These are phyloP conservation scores for Lepiota venenata DNA, from an alignment of 768 basidiomycete species.

Conservation along the genomic window DNA sequence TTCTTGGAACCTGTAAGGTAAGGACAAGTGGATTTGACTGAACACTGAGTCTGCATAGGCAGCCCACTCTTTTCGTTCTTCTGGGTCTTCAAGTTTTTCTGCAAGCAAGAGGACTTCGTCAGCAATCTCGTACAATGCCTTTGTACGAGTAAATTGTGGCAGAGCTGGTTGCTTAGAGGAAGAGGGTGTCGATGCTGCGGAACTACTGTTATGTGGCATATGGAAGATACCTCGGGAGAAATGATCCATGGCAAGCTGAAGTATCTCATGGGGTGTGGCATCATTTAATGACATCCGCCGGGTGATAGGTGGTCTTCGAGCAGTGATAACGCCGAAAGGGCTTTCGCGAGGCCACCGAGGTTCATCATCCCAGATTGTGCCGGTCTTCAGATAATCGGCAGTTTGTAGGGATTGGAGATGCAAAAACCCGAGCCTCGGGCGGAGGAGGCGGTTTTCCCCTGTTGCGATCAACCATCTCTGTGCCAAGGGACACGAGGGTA, in stretches of 20 bases:
- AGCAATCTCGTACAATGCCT: slow-evolving; percentile 48
- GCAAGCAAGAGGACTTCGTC: slow-evolving; percentile 57
- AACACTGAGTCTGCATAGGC: slow-evolving; percentile 59
- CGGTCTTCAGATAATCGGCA: slow-evolving; percentile 10
- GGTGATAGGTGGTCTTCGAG: slow-evolving; percentile 15
- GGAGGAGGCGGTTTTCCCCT: slow-evolving; percentile 13
- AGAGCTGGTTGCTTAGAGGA: slow-evolving; percentile 6
- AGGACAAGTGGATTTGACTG: slow-evolving; percentile 60
- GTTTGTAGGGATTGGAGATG: slow-evolving; percentile 11
- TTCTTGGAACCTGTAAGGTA: background rate
- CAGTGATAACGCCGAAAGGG: slow-evolving; percentile 14
- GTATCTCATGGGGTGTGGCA: slow-evolving; percentile 6
- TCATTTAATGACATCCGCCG: slow-evolving; percentile 13
- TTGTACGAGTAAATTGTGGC: slow-evolving; percentile 12
- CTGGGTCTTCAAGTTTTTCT: slow-evolving; percentile 45
- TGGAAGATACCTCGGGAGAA: slow-evolving; percentile 68
- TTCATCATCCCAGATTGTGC: slow-evolving; percentile 11
- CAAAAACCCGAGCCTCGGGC: background rate
- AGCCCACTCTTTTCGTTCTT: slow-evolving; percentile 54
- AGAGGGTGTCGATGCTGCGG: slow-evolving; percentile 16
- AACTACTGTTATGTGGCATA: slow-evolving; percentile 47
- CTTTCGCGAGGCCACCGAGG: slow-evolving; percentile 12
- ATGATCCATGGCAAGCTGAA: slow-evolving; percentile 58
- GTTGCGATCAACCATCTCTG: slow-evolving; percentile 39
- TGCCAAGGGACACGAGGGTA: slow-evolving; percentile 57